Evolutionary conservation across 768 basidiomycete genomes (phyloP).

Genomic region (Auricularia cornea): DNA sequence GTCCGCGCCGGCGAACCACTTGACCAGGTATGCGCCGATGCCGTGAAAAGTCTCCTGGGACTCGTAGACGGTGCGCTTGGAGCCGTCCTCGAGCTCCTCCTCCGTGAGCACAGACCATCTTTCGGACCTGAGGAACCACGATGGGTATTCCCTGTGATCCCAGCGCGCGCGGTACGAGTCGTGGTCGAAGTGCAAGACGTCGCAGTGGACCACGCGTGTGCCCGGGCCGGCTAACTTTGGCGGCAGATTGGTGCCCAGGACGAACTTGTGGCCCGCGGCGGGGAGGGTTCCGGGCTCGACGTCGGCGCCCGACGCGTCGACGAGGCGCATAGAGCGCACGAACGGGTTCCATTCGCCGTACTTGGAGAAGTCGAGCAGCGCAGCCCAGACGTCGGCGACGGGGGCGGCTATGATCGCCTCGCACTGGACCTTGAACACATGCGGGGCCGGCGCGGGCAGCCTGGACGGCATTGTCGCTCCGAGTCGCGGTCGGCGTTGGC

Average conservation of each 20-base stretch:
- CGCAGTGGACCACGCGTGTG: constrained; percentile 28
- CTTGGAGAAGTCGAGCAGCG: constrained; percentile 49
- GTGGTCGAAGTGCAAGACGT: constrained; percentile 43
- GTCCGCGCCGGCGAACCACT: constrained; percentile 33
- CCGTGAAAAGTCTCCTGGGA: constrained; percentile 54
- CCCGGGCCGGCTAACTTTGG: constrained; percentile 43
- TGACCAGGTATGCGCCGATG: constrained; percentile 44
- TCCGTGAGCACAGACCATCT: constrained; percentile 55
- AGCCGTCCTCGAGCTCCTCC: constrained; percentile 37
- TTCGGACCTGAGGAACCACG: constrained; percentile 43
- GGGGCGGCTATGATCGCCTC: constrained; percentile 54
- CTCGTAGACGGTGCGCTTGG: constrained; percentile 51
- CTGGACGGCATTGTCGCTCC: not conserved
- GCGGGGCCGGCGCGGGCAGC: constrained; percentile 32
- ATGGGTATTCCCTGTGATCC: constrained; percentile 33
- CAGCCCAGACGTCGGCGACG: constrained; percentile 50
- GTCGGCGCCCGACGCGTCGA: constrained; percentile 32
- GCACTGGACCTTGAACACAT: constrained; percentile 39
- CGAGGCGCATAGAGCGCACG: constrained; percentile 37
- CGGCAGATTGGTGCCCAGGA: constrained; percentile 52
- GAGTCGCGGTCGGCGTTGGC: no score
- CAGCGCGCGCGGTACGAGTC: constrained; percentile 52
- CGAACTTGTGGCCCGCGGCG: constrained; percentile 38
- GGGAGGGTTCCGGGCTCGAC: constrained; percentile 42
- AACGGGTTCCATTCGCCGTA: constrained; percentile 53